phyloP scores from a whole-genome alignment of 805 yeast species.

The Saturnispora quitensis region DNA sequence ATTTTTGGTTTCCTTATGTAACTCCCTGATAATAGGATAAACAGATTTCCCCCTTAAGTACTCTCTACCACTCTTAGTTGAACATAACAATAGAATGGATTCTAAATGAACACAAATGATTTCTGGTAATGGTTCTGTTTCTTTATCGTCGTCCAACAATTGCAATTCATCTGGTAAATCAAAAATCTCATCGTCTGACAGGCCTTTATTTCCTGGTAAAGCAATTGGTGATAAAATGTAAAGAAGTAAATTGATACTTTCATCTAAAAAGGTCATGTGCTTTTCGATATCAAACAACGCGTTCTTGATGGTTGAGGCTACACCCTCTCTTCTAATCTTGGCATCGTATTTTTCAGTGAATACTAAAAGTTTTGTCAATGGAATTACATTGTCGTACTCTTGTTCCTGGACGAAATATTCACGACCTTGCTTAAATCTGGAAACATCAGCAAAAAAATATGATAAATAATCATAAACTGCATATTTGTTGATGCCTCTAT shows the following conservation, averaged over 20 bases:
- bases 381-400: conserved; percentile 65
- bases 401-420: conserved; percentile 67
- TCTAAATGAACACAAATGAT: conserved; percentile 70
- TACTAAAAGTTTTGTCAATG: conserved; percentile 70
- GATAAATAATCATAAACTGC: conserved; percentile 79
- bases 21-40: conserved; percentile 78
- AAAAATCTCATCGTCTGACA: conserved; percentile 77
- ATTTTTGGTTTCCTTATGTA: conserved; percentile 50
- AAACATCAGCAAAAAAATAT: conserved; percentile 82
- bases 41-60: conserved; percentile 71
- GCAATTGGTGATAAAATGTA: conserved; percentile 76
- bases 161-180: conserved; percentile 85
- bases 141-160: conserved; percentile 63
- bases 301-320: conserved; percentile 86
- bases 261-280: conserved; percentile 52
- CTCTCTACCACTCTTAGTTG: conserved; percentile 67
- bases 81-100: conserved; percentile 66
- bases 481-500: conserved; percentile 56
- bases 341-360: conserved; percentile 78
- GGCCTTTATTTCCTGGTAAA: conserved; percentile 44
- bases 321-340: conserved; percentile 80
- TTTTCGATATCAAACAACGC: conserved; percentile 69
- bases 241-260: conserved; percentile 68
- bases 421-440: conserved; percentile 69
- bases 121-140: conserved; percentile 61